Base-by-base conservation (phyloP, 2,329 filamentous ascomycete genomes). In the Aspergillus texensis region DNA sequence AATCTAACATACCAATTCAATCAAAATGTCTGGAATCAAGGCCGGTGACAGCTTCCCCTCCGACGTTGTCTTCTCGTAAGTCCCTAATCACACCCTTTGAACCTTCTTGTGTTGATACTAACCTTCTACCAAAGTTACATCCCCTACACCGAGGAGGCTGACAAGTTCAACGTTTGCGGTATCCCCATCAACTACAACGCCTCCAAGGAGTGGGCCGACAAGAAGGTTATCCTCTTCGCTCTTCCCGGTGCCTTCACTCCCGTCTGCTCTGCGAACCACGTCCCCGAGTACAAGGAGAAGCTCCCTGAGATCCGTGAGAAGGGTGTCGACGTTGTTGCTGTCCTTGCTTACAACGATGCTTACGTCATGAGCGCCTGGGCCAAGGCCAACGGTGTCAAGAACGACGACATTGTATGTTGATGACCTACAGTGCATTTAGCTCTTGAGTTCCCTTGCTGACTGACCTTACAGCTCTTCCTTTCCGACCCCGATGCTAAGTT, bases 351-450 rank as follows among this genome's bases (percentile, higher is more conserved):
- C 83, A 96, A 96, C 81, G 93, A 96, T 80, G 83, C 89, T 68
- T 96, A 85, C 76, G 93, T 96, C 78, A 94, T 94, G 91, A 89
- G 88, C 72, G 92, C 91, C 60, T 95, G 92, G 92, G 90, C 88
- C 81, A 96, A 96, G 86, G 92, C 93, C 75, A 94, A 96, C 81
- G 85, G 85, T 59, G 84, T 94, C 75, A 89, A 86, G 75, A 88
- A 89, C 68, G 89, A 94, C 71, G 85, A 86, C 72, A 87, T 91
- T 72, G 84, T 89, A 78, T 63, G 84, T 79, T 46, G 21, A 9
- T 52, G 54, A 34, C 28, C 28, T 21, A 8, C 34, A n/a, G 12
- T n/a, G 45, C 2, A 4, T 4, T 24, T 12, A 1, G 52, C 32
- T 19, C 10, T 3, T 39, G 11, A 11, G 34, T 57, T 57, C 36